These are phyloP conservation scores for Coemansia furcata DNA, from an alignment of 192 early-diverging fungal genomes.

Conservation along the genomic window DNA sequence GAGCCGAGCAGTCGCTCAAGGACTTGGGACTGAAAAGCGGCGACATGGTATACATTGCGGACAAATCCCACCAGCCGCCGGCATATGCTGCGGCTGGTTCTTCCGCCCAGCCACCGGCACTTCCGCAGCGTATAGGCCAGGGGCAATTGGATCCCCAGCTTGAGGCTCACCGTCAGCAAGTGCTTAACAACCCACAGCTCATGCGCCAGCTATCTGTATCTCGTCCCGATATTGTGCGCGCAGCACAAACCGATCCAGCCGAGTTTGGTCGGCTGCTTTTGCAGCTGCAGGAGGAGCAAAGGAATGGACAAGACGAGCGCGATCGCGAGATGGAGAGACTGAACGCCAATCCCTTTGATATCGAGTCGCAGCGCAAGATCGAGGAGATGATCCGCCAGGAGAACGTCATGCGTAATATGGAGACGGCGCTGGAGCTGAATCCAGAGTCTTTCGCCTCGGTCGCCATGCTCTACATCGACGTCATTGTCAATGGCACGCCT, in stretches of 20 bases:
- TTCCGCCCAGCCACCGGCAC: constrained; percentile 4
- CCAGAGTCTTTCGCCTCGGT: constrained; percentile 93
- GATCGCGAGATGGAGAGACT: constrained; percentile 51
- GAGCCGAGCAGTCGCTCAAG: constrained; percentile 63
- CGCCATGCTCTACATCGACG: constrained; percentile 88
- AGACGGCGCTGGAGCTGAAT: constrained; percentile 87
- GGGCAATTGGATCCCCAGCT: constrained; percentile 7
- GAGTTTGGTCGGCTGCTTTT: constrained; percentile 20
- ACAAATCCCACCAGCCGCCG: constrained; percentile 10
- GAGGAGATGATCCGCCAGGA: constrained; percentile 86
- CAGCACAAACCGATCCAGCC: constrained; percentile 27
- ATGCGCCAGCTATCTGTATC: constrained; percentile 22
- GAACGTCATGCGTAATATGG: constrained; percentile 79
- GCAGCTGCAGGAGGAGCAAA: constrained; percentile 14
- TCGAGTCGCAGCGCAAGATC: constrained; percentile 87
- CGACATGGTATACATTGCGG: constrained; percentile 69
- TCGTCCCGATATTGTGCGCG: constrained; percentile 28
- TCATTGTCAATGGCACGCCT: constrained; percentile 83
- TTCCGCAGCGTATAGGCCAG: neutral
- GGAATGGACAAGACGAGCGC: neutral
- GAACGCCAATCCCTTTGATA: constrained; percentile 83
- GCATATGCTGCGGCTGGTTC: neutral
- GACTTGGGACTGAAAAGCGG: constrained; percentile 65
- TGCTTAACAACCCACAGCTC: constrained; percentile 32
- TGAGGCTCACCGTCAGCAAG: constrained; percentile 35